Conservation (phyloP, 805 yeast species). For the Kazachstania africana region DNA sequence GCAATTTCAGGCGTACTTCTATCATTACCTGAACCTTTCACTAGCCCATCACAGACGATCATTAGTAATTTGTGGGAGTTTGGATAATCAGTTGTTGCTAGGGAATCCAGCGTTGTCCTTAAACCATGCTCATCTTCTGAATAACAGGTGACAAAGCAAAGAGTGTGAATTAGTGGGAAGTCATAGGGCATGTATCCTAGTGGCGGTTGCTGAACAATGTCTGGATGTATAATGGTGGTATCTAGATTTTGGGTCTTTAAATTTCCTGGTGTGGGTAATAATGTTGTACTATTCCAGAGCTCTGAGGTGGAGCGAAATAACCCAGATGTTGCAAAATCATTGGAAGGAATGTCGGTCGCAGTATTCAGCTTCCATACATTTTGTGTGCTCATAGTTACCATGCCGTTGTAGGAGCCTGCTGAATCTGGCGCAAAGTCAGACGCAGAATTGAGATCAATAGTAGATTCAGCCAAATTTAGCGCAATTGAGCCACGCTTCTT, state of each 20-base stretch:
- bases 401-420: slow-evolving; percentile 9
- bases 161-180: slow-evolving; percentile 63
- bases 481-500: slow-evolving; percentile 28
- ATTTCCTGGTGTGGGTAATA: slow-evolving; percentile 3
- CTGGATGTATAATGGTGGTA: slow-evolving; percentile 54
- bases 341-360: background rate
- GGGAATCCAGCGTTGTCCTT: slow-evolving; percentile 79
- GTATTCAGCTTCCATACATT: slow-evolving; percentile 26
- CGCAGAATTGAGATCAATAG: slow-evolving; percentile 4
- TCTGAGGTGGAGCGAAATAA: slow-evolving; percentile 6
- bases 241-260: slow-evolving; percentile 35
- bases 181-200: slow-evolving; percentile 77
- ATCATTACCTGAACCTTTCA: slow-evolving; percentile 91
- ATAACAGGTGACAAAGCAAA: slow-evolving; percentile 81
- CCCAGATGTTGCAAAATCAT: slow-evolving; percentile 4
- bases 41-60: slow-evolving; percentile 85
- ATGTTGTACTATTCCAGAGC: slow-evolving; percentile 8
- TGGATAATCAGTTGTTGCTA: slow-evolving; percentile 92
- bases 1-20: slow-evolving; percentile 82
- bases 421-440: background rate
- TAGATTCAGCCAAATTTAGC: slow-evolving; percentile 10
- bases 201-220: slow-evolving; percentile 86
- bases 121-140: slow-evolving; percentile 85
- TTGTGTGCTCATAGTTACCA: slow-evolving; percentile 57
- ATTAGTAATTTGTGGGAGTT: slow-evolving; percentile 83